phyloP scores from a whole-genome alignment of 768 basidiomycete species.

The Mycena haematopus region DNA sequence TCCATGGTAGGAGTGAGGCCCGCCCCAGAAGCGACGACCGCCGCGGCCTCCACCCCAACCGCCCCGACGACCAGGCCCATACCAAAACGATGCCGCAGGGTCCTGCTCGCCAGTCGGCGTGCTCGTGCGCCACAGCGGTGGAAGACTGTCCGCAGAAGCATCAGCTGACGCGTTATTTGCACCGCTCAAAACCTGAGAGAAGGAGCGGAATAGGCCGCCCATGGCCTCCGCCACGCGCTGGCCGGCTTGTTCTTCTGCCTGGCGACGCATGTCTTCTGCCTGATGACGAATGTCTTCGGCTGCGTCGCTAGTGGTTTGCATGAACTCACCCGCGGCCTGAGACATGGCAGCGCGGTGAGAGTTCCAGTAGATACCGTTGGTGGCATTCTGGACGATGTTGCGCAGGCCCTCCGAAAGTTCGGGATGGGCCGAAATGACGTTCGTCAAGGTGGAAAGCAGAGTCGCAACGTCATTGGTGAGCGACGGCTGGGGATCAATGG shows the following conservation, averaged over 20 bases:
- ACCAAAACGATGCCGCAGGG: conserved; percentile 30
- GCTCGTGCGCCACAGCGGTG: conserved; percentile 26
- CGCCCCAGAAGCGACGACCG: conserved; percentile 8
- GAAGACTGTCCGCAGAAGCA: neutral
- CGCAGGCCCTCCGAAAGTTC: conserved; percentile 73
- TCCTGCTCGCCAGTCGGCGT: conserved; percentile 22
- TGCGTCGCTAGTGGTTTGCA: conserved; percentile 51
- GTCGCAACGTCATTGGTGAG: conserved; percentile 70
- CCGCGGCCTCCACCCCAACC: conserved; percentile 22
- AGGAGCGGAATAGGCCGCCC: conserved; percentile 59
- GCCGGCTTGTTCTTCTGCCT: conserved; percentile 70
- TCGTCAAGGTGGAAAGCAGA: conserved; percentile 61
- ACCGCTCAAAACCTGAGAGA: conserved; percentile 45
- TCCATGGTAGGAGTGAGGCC: conserved; percentile 12
- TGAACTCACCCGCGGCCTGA: conserved; percentile 60
- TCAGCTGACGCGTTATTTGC: conserved; percentile 7
- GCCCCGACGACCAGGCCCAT: conserved; percentile 14
- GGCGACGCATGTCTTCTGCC: conserved; percentile 52
- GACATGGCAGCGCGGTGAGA: conserved; percentile 65
- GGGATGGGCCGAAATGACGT: conserved; percentile 68
- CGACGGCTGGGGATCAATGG: conserved; percentile 52
- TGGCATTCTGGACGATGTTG: conserved; percentile 66
- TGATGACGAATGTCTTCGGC: conserved; percentile 52
- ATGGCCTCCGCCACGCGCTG: conserved; percentile 68
- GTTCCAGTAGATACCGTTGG: conserved; percentile 73